phyloP scores from a whole-genome alignment of 768 basidiomycete genomes.

The Mycena filopes region DNA sequence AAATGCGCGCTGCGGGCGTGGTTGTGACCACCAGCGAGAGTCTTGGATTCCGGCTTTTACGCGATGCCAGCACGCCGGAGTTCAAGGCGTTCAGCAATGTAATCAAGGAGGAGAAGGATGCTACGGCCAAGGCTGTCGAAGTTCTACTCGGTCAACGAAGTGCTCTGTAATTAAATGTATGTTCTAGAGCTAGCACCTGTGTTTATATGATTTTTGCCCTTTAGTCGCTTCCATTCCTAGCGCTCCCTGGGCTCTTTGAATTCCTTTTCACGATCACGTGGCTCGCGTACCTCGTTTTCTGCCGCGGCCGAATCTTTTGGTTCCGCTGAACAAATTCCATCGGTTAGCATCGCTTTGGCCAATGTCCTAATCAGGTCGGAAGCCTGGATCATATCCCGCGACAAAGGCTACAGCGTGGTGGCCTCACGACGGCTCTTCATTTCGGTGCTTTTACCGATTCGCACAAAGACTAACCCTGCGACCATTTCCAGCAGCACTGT shows the following conservation, averaged over 20 bases:
- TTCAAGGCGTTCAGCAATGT: conserved; percentile 81
- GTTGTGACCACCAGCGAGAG: conserved; percentile 86
- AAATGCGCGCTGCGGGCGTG: conserved; percentile 79
- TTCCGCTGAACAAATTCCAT: too few relatives aligned
- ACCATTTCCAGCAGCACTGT: conserved; percentile 14
- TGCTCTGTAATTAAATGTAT: conserved; percentile 36
- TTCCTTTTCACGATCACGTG: too few relatives aligned
- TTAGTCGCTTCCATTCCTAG: not conserved
- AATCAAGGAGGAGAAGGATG: conserved; percentile 82
- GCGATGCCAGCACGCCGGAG: conserved; percentile 66
- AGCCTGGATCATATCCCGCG: not conserved
- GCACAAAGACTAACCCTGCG: conserved; percentile 13
- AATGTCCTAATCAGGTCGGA: not conserved
- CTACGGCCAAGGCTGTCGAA: conserved; percentile 58
- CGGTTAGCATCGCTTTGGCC: too few relatives aligned
- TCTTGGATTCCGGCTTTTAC: conserved; percentile 80
- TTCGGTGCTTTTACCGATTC: conserved; percentile 17
- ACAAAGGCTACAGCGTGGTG: conserved; percentile 1
- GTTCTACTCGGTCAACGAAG: conserved; percentile 38
- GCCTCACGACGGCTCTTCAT: conserved; percentile 17
- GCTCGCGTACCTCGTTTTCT: too few relatives aligned
- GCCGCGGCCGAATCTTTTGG: too few relatives aligned
- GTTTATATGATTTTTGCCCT: not conserved
- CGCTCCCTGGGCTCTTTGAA: too few relatives aligned
- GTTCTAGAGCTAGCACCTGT: not conserved